Conservation (phyloP, 2,329 filamentous ascomycete genomes). For the Plectosphaerella sp. region DNA sequence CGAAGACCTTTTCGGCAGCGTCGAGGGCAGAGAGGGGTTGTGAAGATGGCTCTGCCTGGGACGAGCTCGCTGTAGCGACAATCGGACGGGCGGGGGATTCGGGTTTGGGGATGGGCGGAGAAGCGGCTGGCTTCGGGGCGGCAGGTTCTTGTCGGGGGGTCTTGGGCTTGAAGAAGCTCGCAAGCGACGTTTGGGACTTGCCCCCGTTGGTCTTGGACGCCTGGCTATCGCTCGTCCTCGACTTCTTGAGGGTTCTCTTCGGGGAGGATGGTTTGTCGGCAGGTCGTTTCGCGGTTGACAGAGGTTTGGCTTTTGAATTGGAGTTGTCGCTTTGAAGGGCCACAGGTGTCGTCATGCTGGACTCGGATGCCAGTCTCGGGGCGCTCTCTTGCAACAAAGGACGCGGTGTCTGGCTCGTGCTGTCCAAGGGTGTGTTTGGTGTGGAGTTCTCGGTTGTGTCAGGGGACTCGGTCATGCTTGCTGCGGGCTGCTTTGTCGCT, state of each 20-base stretch:
- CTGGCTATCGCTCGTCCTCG: constrained; percentile 17
- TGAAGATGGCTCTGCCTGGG: neutral
- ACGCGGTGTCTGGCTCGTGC: neutral
- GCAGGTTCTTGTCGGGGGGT: neutral
- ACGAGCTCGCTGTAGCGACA: neutral
- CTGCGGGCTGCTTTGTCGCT: constrained; percentile 12
- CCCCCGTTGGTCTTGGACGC: constrained; percentile 23
- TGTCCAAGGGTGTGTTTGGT: neutral
- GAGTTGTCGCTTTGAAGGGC: no score
- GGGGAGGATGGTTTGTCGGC: constrained; percentile 4
- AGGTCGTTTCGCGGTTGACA: constrained; percentile 11
- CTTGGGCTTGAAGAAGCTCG: constrained; percentile 75
- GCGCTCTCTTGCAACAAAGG: no score
- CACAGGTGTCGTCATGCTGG: neutral
- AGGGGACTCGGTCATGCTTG: constrained; percentile 7
- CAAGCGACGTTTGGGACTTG: constrained; percentile 54
- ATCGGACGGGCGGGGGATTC: neutral
- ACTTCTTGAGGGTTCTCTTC: constrained; percentile 30
- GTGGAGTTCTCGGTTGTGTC: neutral
- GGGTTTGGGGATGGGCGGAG: neutral
- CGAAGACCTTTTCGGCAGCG: constrained; percentile 44
- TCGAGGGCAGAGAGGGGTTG: constrained; percentile 3
- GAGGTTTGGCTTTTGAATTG: constrained; percentile 5
- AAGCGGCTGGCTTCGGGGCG: neutral
- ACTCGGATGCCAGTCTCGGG: constrained; percentile 1